Percentiles rank a stretch among this genome's conserved stretches.
phyloP scores from a whole-genome alignment of 73 alveolate species.

The Diophrys sp. region DNA sequence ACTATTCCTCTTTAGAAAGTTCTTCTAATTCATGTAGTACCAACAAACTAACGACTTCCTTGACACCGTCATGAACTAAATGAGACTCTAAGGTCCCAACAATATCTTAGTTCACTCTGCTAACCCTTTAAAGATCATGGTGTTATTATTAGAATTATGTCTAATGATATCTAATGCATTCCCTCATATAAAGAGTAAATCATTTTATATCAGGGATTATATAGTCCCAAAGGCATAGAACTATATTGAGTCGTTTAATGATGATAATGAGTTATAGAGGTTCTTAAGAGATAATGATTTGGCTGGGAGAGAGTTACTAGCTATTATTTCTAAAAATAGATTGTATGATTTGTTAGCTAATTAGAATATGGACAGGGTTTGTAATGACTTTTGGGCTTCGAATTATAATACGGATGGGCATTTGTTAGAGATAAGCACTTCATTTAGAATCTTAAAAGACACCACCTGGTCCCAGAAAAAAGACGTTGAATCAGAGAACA shows the following conservation, averaged over 20 bases:
- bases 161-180: neutral
- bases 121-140: constrained; percentile 5
- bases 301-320: neutral
- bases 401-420: neutral
- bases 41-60: neutral
- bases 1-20: neutral
- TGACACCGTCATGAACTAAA: neutral
- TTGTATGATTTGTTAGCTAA: neutral
- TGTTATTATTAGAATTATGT: neutral
- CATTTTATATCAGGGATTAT: neutral
- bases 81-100: neutral
- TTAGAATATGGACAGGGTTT: neutral
- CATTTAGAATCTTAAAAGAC: neutral
- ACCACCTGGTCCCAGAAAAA: neutral
- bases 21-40: neutral
- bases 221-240: neutral
- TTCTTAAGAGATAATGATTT: neutral
- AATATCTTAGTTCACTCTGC: neutral
- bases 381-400: neutral
- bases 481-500: neutral
- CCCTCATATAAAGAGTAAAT: neutral
- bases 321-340: neutral
- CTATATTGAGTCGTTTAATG: neutral
- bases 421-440: neutral
- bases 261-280: neutral